Percentiles rank a stretch among this genome's conserved stretches.
phyloP scores from a whole-genome alignment of 2,329 filamentous ascomycete species.

The Calonectria hawksworthii region DNA sequence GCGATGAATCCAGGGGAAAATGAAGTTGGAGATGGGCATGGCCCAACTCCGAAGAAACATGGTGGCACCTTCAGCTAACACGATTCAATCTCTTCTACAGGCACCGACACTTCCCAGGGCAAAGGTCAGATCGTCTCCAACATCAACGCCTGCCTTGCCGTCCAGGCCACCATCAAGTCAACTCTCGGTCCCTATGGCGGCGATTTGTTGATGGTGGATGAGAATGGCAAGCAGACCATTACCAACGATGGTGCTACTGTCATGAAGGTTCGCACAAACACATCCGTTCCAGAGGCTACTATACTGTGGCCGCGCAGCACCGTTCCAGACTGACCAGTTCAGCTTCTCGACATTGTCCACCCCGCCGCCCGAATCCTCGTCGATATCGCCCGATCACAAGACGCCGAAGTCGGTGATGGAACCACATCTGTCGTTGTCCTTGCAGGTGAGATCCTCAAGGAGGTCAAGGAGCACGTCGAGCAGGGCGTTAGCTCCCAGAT shows the following conservation, averaged over 20 bases:
- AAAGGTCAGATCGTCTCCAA: conserved; percentile 97
- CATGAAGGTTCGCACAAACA: conserved; percentile 81
- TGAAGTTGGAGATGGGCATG: conserved; percentile 23
- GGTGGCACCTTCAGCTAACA: conserved; percentile 20
- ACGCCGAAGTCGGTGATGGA: conserved; percentile 98
- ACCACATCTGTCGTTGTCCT: conserved; percentile 98
- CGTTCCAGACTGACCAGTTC: conserved; percentile 25
- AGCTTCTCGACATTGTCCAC: conserved; percentile 98
- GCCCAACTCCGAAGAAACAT: conserved; percentile 24
- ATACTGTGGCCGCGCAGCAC: neutral
- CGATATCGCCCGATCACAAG: conserved; percentile 98
- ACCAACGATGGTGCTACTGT: conserved; percentile 99
- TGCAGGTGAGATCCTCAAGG: conserved; percentile 97
- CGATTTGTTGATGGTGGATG: conserved; percentile 94
- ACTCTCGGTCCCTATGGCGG: conserved; percentile 97
- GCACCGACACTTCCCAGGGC: conserved; percentile 97
- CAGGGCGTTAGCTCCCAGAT: conserved; percentile 97
- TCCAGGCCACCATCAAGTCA: conserved; percentile 95
- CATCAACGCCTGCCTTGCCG: conserved; percentile 97
- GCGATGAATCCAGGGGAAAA: conserved; percentile 35
- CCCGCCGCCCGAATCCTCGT: conserved; percentile 97
- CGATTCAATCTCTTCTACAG: conserved; percentile 61
- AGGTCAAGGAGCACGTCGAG: conserved; percentile 96
- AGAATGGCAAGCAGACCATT: conserved; percentile 96
- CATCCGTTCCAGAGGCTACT: neutral